Base-by-base conservation (phyloP, 805 yeast genomes). In the Candida odintsovae region DNA sequence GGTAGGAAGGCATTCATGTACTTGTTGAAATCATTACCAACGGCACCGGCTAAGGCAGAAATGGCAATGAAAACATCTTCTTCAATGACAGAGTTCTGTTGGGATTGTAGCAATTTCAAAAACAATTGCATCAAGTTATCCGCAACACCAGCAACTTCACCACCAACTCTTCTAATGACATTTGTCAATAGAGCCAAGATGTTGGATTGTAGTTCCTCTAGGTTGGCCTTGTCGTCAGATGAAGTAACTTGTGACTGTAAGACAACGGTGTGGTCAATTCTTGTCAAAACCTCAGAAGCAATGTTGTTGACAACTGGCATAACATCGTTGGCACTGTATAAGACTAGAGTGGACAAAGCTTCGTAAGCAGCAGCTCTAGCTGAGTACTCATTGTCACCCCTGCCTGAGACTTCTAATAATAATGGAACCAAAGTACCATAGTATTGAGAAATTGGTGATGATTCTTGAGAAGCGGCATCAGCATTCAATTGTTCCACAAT, bases 321-420 rank as follows among this genome's bases (percentile, higher is more conserved):
- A 37, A 85, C 85, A 58, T 80, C 86, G 40, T 73, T 74, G 6
- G 95, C 80, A 59, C 92, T 76, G 65, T 77, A 85, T 41, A 82
- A 75, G 21, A 92, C 96, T 60, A 90, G 71, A 0, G 92, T 75
- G 2, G 96, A 82, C 54, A 94, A 70, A 0, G 97, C 95, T 67
- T 95, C 97, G 64, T 89, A 94, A 2, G 98, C 95, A n/a, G 97
- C 89, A 2, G 98, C 92, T 62, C 98, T 78, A 6, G 95, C 79
- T 49, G 88, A 82, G 61, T 79, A 76, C 63, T 92, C 98, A 59
- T 94, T 94, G 60, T 89, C 96, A 16, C 70, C 58, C 59, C 84
- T 80, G 38, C 77, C 80, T 21, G 94, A 80, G 35, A 90, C 78
- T 56, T 77, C 75, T 37, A 90, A 59, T 56, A 92, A 73, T 2